Conservation (phyloP, 306 rosid species). For the Heteromeles arbutifolia region DNA sequence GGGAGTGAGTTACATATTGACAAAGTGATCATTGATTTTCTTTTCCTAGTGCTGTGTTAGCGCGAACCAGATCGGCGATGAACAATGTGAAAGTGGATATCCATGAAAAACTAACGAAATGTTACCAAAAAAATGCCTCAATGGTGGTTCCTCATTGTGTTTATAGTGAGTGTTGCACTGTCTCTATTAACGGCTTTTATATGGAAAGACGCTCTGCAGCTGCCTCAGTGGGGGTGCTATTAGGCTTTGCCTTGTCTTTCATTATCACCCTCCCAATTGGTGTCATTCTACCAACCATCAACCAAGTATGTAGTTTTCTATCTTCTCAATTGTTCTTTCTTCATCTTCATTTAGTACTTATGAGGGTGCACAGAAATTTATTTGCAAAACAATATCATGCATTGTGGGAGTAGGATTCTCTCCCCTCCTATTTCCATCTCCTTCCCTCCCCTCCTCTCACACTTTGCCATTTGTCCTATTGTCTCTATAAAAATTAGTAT, state of each 20-base stretch:
- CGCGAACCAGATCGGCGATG: constrained; percentile 69
- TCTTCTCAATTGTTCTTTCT: background rate
- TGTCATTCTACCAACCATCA: constrained; percentile 93
- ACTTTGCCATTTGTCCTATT: too few species aligned
- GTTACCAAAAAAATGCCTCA: constrained; percentile 79
- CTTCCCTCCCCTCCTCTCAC: too few species aligned
- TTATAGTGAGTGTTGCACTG: constrained; percentile 53
- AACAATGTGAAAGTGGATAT: constrained; percentile 60
- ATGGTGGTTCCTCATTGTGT: constrained; percentile 81
- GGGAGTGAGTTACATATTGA: background rate
- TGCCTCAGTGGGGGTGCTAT: constrained; percentile 96
- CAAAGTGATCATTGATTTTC: background rate
- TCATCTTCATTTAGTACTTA: too few species aligned
- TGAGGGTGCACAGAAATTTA: too few species aligned
- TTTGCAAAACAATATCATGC: too few species aligned
- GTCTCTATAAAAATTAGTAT: too few species aligned
- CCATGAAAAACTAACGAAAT: constrained; percentile 75
- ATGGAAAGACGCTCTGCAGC: constrained; percentile 71
- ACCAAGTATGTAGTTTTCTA: constrained; percentile 47
- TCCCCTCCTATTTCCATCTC: too few species aligned
- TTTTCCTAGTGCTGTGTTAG: constrained; percentile 55
- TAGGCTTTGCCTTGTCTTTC: constrained; percentile 74
- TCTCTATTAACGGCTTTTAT: constrained; percentile 56
- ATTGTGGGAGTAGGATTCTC: too few species aligned
- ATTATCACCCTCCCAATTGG: constrained; percentile 89